Evolutionary conservation across 1,284 basidiomycete genomes (phyloP).

Genomic region (Jaminaea rosea): DNA sequence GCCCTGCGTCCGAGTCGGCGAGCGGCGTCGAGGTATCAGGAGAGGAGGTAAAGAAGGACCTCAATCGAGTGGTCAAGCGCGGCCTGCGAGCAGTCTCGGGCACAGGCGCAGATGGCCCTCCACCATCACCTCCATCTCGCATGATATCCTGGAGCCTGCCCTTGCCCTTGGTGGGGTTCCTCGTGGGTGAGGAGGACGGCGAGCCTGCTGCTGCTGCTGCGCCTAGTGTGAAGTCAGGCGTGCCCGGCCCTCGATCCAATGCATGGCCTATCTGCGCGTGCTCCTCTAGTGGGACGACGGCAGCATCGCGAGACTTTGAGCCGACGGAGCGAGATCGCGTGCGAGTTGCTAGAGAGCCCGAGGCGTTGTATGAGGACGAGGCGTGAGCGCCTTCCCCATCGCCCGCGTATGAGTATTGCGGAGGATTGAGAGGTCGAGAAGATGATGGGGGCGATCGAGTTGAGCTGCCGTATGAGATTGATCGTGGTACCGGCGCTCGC

Average conservation of each 20-base stretch:
- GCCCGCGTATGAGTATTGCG: neutral
- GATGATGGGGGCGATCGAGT: neutral
- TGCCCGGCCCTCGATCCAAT: constrained; percentile 21
- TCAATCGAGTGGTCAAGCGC: constrained; percentile 11
- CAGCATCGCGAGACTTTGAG: neutral
- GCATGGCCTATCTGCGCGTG: constrained; percentile 1
- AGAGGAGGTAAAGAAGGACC: constrained; percentile 28
- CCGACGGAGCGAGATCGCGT: neutral
- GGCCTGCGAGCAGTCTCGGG: constrained; percentile 1
- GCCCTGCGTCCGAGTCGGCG: neutral
- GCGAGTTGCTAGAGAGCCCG: neutral
- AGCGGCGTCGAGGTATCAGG: constrained; percentile 6
- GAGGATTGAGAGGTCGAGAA: neutral
- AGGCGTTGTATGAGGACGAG: neutral
- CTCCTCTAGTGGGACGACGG: neutral
- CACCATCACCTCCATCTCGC: neutral
- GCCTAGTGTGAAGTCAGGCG: constrained; percentile 18
- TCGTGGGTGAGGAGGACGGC: constrained; percentile 4
- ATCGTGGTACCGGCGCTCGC: too few species aligned
- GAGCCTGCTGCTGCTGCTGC: neutral
- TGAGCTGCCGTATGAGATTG: neutral
- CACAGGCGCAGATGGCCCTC: neutral
- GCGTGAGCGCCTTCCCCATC: neutral
- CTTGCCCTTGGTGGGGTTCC: constrained; percentile 8
- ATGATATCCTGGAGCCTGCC: constrained; percentile 1